A percentile compares a stretch with the other conserved stretches of the same genome.
Conservation (phyloP, 1,139 yeast genomes). For the Hansenula sp. region DNA sequence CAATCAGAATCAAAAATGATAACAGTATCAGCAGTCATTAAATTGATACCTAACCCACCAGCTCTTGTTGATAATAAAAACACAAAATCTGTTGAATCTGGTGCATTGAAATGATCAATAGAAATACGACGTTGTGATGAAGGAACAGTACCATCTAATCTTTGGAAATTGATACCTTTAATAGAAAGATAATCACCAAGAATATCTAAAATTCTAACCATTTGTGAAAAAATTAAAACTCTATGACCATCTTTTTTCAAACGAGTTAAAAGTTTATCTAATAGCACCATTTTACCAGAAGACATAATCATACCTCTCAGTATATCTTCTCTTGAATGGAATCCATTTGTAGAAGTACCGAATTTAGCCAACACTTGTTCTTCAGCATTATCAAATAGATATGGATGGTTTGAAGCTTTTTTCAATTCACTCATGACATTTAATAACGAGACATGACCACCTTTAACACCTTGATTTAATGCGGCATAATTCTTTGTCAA, state of each 20-base stretch:
- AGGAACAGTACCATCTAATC: slow-evolving; percentile 96
- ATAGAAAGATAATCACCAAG: slow-evolving; percentile 88
- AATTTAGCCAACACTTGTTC: slow-evolving; percentile 66
- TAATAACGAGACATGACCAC: slow-evolving; percentile 79
- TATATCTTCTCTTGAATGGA: slow-evolving; percentile 65
- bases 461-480: slow-evolving; percentile 75
- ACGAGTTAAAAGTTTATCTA: slow-evolving; percentile 83
- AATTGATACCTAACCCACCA: slow-evolving; percentile 96
- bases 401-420: slow-evolving; percentile 96
- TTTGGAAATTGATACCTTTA: slow-evolving; percentile 86
- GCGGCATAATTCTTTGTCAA: slow-evolving; percentile 90
- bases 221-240: slow-evolving; percentile 90
- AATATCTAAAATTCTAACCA: slow-evolving; percentile 95
- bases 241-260: slow-evolving; percentile 92
- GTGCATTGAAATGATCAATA: slow-evolving; percentile 95
- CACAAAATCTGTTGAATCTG: slow-evolving; percentile 88
- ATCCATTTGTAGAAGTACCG: slow-evolving; percentile 40
- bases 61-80: slow-evolving; percentile 93
- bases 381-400: slow-evolving; percentile 91
- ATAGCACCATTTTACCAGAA: slow-evolving; percentile 94
- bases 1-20: slow-evolving; percentile 97
- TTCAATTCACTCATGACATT: slow-evolving; percentile 94
- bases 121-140: slow-evolving; percentile 91
- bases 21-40: slow-evolving; percentile 99
- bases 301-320: slow-evolving; percentile 94